A percentile compares a stretch with the other conserved stretches of the same genome.
phyloP scores from a whole-genome alignment of 805 yeast genomes.

The Monosporozyma yasuniensis region DNA sequence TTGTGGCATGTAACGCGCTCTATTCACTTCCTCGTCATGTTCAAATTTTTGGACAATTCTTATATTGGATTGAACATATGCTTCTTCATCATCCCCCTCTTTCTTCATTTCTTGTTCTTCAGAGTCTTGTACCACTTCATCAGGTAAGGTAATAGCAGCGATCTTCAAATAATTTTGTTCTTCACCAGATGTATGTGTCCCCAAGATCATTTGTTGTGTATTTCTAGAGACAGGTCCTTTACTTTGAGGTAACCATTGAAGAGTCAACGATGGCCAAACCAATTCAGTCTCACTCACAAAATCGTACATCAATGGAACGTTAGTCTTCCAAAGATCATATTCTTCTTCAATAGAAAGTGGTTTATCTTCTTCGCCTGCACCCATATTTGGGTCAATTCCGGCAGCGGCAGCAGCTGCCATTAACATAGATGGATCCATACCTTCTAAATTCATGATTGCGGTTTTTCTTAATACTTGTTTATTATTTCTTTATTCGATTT shows the following conservation, averaged over 20 bases:
- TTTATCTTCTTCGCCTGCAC: not conserved
- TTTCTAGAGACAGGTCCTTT: conserved; percentile 14
- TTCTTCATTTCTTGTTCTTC: not conserved
- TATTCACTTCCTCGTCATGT: conserved; percentile 58
- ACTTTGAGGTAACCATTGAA: conserved; percentile 61
- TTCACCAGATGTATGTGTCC: conserved; percentile 68
- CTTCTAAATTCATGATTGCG: not conserved
- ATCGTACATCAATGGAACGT: conserved; percentile 75
- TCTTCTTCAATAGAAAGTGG: conserved; percentile 39
- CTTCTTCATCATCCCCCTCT: conserved; percentile 13
- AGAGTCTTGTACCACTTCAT: conserved; percentile 9
- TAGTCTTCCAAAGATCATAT: conserved; percentile 71
- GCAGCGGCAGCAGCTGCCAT: conserved; percentile 1
- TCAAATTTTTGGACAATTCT: conserved; percentile 52
- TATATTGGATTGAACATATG: conserved; percentile 36
- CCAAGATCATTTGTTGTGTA: conserved; percentile 48
- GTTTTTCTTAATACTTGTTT: not conserved
- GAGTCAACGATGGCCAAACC: conserved; percentile 74
- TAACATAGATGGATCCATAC: not conserved
- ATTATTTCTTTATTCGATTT: not conserved
- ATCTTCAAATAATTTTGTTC: conserved; percentile 59
- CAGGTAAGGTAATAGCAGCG: conserved; percentile 53
- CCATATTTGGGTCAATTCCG: not conserved
- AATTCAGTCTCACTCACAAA: conserved; percentile 72
- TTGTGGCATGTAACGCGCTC: conserved; percentile 66